Percentiles rank a stretch among this genome's conserved stretches.
Evolutionary conservation across 2,329 filamentous ascomycete species (phyloP).

Genomic region (Epichloe gansuensis): DNA sequence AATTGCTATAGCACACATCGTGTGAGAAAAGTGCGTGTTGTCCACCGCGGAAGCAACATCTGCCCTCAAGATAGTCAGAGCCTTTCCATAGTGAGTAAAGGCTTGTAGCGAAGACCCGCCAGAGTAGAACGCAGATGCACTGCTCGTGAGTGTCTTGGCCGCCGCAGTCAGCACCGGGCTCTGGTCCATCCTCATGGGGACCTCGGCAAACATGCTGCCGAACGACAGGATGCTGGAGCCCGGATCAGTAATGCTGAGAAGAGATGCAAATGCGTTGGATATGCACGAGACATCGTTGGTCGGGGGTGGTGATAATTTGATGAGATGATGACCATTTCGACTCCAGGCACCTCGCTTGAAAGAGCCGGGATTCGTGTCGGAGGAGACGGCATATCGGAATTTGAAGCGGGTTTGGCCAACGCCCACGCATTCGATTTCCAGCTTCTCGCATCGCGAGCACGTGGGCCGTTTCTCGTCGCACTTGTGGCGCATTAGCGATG

Average conservation of each 20-base stretch:
- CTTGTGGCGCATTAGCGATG: not conserved
- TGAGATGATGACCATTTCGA: not conserved
- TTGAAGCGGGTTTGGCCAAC: not conserved
- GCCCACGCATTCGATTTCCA: not conserved
- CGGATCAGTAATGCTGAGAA: not conserved
- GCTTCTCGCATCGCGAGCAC: slow-evolving; percentile 1
- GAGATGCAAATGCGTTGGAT: not conserved
- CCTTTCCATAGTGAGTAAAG: not conserved
- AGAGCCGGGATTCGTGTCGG: not conserved
- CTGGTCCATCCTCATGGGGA: not conserved
- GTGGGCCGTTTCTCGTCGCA: slow-evolving; percentile 2
- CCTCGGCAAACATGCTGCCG: not conserved
- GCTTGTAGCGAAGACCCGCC: not conserved
- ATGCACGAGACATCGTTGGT: not conserved
- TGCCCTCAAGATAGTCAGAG: not conserved
- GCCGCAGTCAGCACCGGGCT: not conserved
- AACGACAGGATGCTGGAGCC: not conserved
- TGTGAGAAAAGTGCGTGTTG: not conserved
- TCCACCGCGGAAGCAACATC: not conserved
- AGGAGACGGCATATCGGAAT: not conserved
- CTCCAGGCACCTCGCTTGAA: slow-evolving; percentile 1
- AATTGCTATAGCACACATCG: not conserved
- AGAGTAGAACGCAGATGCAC: not conserved
- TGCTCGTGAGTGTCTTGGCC: not conserved
- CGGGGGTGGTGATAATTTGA: not conserved